Base-by-base conservation (phyloP, 768 basidiomycete species). In the Boletales sp. region DNA sequence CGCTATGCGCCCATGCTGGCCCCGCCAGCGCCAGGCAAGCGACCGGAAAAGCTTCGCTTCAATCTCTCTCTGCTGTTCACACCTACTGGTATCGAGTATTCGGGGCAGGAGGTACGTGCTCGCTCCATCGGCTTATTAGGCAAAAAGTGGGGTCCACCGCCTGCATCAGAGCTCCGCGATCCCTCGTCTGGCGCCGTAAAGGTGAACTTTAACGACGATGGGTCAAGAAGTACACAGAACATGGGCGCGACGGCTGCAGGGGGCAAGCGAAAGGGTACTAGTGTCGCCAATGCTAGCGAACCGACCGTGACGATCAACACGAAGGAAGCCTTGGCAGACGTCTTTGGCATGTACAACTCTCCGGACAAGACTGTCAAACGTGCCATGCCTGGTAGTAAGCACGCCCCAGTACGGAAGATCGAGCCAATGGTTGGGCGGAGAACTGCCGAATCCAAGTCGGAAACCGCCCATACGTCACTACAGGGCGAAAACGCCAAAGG, bases 231-330 rank as follows among this genome's bases (percentile, higher is more conserved):
- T 34, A 62, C 67, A 21, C 75, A 72, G 34, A 72, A 70, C 31
- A 65, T 67, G 58, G 69, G 71, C 47, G 67, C 63, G 10, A 55
- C 55, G n/a, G 52, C 49, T 13, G 47, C 55, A 0, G 58, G 60
- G 15, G 58, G 63, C 45, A 72, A 71, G 24, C 71, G 80, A 47
- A 80, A 73, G 69, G 78, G 75, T 52, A 56, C 77, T 30, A 58
- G 37, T 15, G 63, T 73, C 36, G 63, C 72, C 50, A 69, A 67
- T 27, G 76, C 68, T 14, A 74, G 72, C 14, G 90, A 92, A 65
- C 88, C 90, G 5, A 92, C 90, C 0, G 86, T 98, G 7, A 99
- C 97, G 1, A 92, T 98, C 59, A 97, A 97, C 65, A 99, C 97
- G 27, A 94, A 93, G 66, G 90, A 92, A 55, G 97, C 97, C 4